Evolutionary conservation across 2,329 filamentous ascomycete genomes (phyloP), one percentile per base, ranked within the genome.

Genomic region (Ascochyta clinopodiicola): DNA sequence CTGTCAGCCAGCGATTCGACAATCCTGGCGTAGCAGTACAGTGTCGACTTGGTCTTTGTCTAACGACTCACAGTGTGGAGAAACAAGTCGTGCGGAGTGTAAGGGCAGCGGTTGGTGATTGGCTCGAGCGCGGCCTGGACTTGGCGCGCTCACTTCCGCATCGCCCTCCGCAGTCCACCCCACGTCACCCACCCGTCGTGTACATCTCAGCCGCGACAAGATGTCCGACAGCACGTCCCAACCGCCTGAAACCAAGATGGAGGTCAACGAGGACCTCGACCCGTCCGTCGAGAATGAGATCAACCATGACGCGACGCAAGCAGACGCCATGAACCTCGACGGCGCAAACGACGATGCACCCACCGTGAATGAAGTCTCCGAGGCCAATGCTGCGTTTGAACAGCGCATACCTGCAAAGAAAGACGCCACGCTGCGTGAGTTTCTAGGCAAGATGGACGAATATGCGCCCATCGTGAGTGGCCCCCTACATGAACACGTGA

Each of bases 391-490:
- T 6, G 76, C 82, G 6, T 75, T 82, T 37, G 88, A 90, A 56
- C 77, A 87, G 36, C 86, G 85, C 69, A 80, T 91, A 61, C 88
- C 90, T 1, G 88, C 88, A 47, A 91, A 92, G 74, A 98, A 98
- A 78, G 95, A 99, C 78, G 88, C 89, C 19, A 96, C 90, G 35
- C 80, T 99, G 63, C 90, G 93, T 71, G 94, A 98, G 77, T 97
- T 99, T 72, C 78, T 99, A 17, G 85, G 85, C 62, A 97, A 96
- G 82, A 98, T 99, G 89, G 95, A 99, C 73, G 95, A 99, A 70
- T 98, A 95, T 78, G 92, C 95, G 57, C 95, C 95, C 10, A 96
- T 99, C 70, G 93, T 97, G 84, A 62, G 89, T 80, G 42, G 17
- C 29, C 32, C 45, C 6, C 36, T 12, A 25, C 8, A 15, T 19